Evolutionary conservation across 2,329 filamentous ascomycete genomes (phyloP).

Genomic region (Botrytis byssoidea): DNA sequence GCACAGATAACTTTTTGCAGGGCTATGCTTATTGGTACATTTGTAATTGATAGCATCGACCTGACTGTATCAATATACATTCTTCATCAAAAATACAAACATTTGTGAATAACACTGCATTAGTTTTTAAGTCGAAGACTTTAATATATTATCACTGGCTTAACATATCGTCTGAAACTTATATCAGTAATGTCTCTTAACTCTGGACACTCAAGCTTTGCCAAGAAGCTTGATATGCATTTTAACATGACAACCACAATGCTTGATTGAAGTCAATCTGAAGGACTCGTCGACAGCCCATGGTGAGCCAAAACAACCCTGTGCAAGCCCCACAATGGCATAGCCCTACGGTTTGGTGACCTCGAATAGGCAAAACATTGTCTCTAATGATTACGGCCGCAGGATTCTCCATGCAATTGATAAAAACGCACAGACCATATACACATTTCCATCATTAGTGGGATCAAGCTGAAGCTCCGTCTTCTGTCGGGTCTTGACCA

Average conservation of each 20-base stretch:
- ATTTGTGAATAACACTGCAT: background rate
- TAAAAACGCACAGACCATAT: background rate
- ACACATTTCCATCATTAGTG: background rate
- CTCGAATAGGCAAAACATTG: background rate
- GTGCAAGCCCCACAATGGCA: background rate
- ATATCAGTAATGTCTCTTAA: background rate
- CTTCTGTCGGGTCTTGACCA: background rate
- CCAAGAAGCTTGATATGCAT: background rate
- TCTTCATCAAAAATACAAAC: background rate
- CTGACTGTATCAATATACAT: background rate
- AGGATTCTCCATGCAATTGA: background rate
- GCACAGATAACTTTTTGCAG: background rate
- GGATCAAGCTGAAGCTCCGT: background rate
- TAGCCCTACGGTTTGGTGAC: background rate
- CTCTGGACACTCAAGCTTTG: background rate
- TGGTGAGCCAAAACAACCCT: background rate
- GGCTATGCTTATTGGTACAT: background rate
- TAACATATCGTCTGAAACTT: background rate
- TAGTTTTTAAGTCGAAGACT: background rate
- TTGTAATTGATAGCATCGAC: background rate
- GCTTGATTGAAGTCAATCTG: background rate
- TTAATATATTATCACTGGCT: background rate
- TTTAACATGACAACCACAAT: background rate
- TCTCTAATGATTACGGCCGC: background rate
- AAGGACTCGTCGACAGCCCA: background rate